Conservation (phyloP, 805 yeast genomes). For the Candida morakotiae region DNA sequence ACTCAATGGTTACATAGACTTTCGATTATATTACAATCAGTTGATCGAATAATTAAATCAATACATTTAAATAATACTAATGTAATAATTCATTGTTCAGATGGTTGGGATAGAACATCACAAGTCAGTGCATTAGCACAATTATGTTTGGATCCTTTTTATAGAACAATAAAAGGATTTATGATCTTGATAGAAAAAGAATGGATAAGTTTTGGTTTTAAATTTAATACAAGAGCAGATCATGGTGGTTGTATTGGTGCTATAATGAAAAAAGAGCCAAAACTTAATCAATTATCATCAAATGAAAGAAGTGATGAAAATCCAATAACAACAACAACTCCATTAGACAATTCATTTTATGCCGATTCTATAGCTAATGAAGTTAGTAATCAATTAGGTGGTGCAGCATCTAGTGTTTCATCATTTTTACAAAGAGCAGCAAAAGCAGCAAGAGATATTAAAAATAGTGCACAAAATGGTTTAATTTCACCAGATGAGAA, state of each 20-base stretch:
- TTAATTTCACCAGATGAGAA: conserved; percentile 13
- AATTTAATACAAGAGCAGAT: conserved; percentile 80
- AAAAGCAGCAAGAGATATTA: conserved; percentile 37
- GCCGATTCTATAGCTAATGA: conserved; percentile 4
- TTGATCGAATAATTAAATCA: conserved; percentile 76
- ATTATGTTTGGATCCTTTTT: conserved; percentile 85
- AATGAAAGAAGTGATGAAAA: conserved; percentile 3
- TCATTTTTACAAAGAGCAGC: conserved; percentile 41
- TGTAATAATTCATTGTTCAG: conserved; percentile 88
- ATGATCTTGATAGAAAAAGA: conserved; percentile 85
- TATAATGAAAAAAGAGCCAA: conserved; percentile 16
- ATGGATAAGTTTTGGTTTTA: conserved; percentile 93
- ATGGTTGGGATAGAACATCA: conserved; percentile 98
- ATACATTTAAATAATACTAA: conserved; percentile 80
- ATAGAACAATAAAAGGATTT: conserved; percentile 84
- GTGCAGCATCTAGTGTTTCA: conserved; percentile 26
- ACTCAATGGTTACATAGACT: conserved; percentile 80
- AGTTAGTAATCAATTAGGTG: conserved; percentile 3
- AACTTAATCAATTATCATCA: conserved; percentile 4
- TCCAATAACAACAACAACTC: background rate
- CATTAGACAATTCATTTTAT: conserved; percentile 7
- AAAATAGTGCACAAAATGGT: conserved; percentile 29
- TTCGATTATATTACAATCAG: conserved; percentile 63
- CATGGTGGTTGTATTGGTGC: conserved; percentile 56
- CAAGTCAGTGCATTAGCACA: conserved; percentile 83